phyloP scores from a whole-genome alignment of 1,284 basidiomycete genomes.

The Pholiota adiposa region DNA sequence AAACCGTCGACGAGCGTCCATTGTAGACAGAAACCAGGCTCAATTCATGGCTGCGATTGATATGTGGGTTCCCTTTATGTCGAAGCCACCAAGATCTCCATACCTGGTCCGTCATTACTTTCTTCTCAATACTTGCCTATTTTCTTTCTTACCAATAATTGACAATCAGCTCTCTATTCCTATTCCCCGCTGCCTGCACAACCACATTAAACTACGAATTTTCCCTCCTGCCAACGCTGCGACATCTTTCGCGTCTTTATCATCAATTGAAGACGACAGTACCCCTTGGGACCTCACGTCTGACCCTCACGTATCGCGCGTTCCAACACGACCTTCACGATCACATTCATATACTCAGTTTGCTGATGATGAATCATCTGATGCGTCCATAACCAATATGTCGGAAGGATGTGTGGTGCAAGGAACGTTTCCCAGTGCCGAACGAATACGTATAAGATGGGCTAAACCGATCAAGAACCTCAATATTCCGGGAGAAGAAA shows the following conservation, averaged over 20 bases:
- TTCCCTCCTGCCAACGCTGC: slow-evolving; percentile 62
- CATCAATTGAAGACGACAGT: slow-evolving; percentile 71
- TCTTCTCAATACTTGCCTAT: slow-evolving; percentile 1
- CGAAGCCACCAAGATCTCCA: slow-evolving; percentile 67
- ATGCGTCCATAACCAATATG: slow-evolving; percentile 62
- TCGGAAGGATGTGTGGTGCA: slow-evolving; percentile 69
- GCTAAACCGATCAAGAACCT: slow-evolving; percentile 63
- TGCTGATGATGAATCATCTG: slow-evolving; percentile 82
- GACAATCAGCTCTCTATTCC: slow-evolving; percentile 66
- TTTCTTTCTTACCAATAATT: slow-evolving; percentile 12
- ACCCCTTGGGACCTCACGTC: slow-evolving; percentile 76
- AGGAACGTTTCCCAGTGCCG: slow-evolving; percentile 78
- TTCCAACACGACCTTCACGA: slow-evolving; percentile 50
- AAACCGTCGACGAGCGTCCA: slow-evolving; percentile 51
- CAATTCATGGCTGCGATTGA: slow-evolving; percentile 82
- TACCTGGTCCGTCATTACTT: slow-evolving; percentile 66
- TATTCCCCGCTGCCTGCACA: slow-evolving; percentile 75
- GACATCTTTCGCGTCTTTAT: slow-evolving; percentile 71
- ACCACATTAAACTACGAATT: slow-evolving; percentile 72
- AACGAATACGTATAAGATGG: slow-evolving; percentile 77
- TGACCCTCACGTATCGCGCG: slow-evolving; percentile 74
- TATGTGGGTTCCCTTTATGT: slow-evolving; percentile 71
- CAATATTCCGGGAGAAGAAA: slow-evolving; percentile 47
- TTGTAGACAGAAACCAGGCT: slow-evolving; percentile 57
- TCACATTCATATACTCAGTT: slow-evolving; percentile 66